Evolutionary conservation across 176 grass and related monocot genomes (phyloP), one percentile per base, ranked within the genome.

Genomic region (Bothriochloa decipiens): DNA sequence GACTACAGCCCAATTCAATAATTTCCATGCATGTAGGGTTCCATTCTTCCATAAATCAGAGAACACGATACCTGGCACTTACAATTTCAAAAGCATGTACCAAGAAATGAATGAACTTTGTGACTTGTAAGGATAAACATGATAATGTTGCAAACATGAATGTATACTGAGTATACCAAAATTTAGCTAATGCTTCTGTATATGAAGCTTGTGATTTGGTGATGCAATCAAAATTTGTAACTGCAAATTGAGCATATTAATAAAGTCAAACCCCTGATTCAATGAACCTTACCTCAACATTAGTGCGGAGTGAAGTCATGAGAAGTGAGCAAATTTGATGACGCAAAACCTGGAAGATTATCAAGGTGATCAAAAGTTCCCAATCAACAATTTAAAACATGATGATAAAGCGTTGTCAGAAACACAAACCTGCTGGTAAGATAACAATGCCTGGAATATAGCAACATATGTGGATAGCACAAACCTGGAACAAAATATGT

Each of bases 311-410:
- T 11, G 96, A 98, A 85, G 93, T 98, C 96, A 98, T 98, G 79
- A 98, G 93, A 86, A 98, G 96, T 16, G 93, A 98, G 74, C 96
- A 98, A 87, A 95, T 95, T 88, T 95, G 96, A 87, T 95, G 91
- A 43, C 92, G 89, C 72, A 98, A 85, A 53, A 98, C 93, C 96
- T 98, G 82, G 71, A 33, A 83, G 47, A 65, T 92, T 87, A 71
- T 80, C 77, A 84, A 91, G 75, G 67, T 23, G 41, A 47, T 68
- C 29, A 4, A 50, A 74, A 64, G 43, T 74, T 83, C 74, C 71
- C 22, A 27, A 85, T 61, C 57, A 60, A 70, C 20, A 77, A 80
- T 81, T 80, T 77, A 65, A 41, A 68, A 88, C 71, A 50, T 26
- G 28, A 72, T 66, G 64, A 71, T 62, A 89, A 79, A 46, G 65